Conservation (phyloP, 179 eudicot species). For the Silene noctiflora region DNA sequence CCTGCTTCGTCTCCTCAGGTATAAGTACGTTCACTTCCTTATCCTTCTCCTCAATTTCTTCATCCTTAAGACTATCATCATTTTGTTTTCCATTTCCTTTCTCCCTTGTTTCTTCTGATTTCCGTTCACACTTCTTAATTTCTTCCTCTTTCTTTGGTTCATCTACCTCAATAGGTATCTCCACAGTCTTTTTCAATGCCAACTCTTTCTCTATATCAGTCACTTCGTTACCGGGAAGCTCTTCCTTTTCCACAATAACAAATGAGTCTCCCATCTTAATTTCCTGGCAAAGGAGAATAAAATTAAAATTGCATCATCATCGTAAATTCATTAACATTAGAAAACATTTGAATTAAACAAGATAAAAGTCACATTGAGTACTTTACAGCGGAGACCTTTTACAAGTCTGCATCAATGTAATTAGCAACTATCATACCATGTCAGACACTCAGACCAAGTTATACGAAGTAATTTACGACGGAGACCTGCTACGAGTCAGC, state of each 20-base stretch:
- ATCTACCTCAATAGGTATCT: conserved; percentile 29
- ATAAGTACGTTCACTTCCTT: neutral
- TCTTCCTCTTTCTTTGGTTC: conserved; percentile 33
- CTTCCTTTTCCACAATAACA: conserved; percentile 45
- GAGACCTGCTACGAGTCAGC: neutral
- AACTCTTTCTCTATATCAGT: conserved; percentile 22
- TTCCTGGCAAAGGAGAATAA: conserved; percentile 22
- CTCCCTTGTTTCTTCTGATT: conserved; percentile 15
- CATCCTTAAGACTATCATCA: neutral
- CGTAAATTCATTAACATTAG: neutral
- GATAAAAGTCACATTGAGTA: neutral
- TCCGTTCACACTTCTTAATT: conserved; percentile 5
- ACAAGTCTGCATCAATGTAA: neutral
- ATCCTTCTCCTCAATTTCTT: neutral
- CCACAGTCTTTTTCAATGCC: conserved; percentile 22
- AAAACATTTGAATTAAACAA: neutral
- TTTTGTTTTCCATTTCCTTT: conserved; percentile 20
- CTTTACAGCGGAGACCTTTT: neutral
- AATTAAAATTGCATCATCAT: neutral
- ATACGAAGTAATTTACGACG: neutral
- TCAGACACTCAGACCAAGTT: too few relatives aligned
- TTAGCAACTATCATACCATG: neutral
- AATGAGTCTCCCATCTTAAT: conserved; percentile 22
- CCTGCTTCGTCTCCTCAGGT: conserved; percentile 9
- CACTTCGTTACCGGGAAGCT: conserved; percentile 26